These are phyloP conservation scores for Inosperma sp. DNA, from an alignment of 768 basidiomycete species.

Conservation along the genomic window DNA sequence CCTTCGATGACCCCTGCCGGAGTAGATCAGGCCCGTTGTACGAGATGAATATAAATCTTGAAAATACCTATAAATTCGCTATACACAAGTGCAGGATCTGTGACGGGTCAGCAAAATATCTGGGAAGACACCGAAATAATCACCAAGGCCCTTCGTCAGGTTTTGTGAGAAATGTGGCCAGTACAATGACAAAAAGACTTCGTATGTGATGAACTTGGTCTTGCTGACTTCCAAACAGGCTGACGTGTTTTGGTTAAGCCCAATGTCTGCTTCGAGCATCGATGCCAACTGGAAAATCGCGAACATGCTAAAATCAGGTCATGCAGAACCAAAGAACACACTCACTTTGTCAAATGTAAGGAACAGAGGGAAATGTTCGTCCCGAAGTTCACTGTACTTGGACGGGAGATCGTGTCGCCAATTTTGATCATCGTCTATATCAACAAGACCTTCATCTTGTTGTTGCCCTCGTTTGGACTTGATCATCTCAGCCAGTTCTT, in stretches of 20 bases:
- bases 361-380: constrained; percentile 64
- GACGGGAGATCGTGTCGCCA: constrained; percentile 46
- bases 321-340: not conserved
- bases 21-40: not conserved
- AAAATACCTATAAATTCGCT: constrained; percentile 58
- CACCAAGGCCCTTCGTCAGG: constrained; percentile 31
- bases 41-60: not conserved
- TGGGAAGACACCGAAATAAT: not conserved
- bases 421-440: constrained; percentile 42
- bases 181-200: constrained; percentile 45
- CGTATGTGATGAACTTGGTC: constrained; percentile 39
- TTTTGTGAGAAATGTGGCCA: constrained; percentile 55
- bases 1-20: constrained; percentile 58
- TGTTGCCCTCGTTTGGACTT: constrained; percentile 18
- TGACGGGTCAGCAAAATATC: not conserved
- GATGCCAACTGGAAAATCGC: constrained; percentile 35
- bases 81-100: constrained; percentile 62
- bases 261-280: constrained; percentile 44
- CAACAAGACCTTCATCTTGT: constrained; percentile 29
- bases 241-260: not conserved
- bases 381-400: constrained; percentile 47
- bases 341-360: constrained; percentile 56
- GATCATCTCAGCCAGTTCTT: constrained; percentile 37
- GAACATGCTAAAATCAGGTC: not conserved
- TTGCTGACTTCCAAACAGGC: not conserved